Conservation (phyloP, 768 basidiomycete species). For the Ramaria rubella region DNA sequence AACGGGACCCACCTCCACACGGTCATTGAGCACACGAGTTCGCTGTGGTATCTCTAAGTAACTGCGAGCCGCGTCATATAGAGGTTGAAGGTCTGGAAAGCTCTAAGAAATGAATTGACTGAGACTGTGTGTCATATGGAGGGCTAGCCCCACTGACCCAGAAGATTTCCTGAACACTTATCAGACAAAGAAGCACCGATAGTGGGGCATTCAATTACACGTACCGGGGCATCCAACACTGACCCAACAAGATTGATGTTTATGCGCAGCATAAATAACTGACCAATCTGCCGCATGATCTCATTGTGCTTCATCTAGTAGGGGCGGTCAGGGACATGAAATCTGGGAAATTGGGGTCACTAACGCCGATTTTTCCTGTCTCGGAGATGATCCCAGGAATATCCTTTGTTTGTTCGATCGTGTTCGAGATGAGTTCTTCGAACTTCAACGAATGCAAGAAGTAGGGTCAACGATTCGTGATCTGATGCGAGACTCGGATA, state of each 20-base stretch:
- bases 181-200: not conserved
- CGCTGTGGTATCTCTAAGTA: slow-evolving; percentile 95
- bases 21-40: slow-evolving; percentile 86
- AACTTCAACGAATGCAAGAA: slow-evolving; percentile 42
- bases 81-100: slow-evolving; percentile 89
- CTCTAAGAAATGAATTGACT: slow-evolving; percentile 42
- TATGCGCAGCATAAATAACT: slow-evolving; percentile 86
- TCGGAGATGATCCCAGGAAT: slow-evolving; percentile 90
- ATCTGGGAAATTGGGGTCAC: slow-evolving; percentile 59
- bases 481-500: not conserved
- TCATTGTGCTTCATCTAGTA: slow-evolving; percentile 46
- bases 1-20: slow-evolving; percentile 67
- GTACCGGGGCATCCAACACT: slow-evolving; percentile 89
- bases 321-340: slow-evolving; percentile 33
- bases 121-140: too few species aligned
- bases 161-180: slow-evolving; percentile 68
- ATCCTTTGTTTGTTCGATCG: slow-evolving; percentile 94
- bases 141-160: slow-evolving; percentile 78
- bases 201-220: slow-evolving; percentile 26
- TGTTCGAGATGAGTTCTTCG: slow-evolving; percentile 85
- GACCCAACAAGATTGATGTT: slow-evolving; percentile 95
- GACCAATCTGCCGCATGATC: slow-evolving; percentile 97
- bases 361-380: slow-evolving; percentile 81
- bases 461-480: not conserved
- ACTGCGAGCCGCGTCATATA: slow-evolving; percentile 89